Evolutionary conservation across 225 moss, liverwort and hornwort genomes (phyloP).

Genomic region (Neckera pumila): DNA sequence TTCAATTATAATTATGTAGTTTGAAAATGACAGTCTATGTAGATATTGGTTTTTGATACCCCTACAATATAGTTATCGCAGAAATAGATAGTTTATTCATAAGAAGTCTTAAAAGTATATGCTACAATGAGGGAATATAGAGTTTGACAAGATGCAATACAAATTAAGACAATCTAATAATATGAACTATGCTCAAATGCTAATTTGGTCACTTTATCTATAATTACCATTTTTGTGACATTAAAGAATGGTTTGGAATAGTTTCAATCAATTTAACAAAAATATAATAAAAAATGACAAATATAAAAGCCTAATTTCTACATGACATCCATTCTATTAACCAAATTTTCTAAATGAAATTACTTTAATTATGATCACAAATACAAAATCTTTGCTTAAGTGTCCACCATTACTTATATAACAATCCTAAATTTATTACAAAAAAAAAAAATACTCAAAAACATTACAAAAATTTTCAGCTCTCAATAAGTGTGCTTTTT

Average conservation of each 20-base stretch:
- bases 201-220: background rate
- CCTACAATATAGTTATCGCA: too few species aligned
- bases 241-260: background rate
- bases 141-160: background rate
- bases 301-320: background rate
- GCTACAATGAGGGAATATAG: background rate
- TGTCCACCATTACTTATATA: background rate
- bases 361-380: background rate
- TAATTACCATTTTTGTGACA: background rate
- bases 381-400: background rate
- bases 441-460: background rate
- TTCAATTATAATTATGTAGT: background rate
- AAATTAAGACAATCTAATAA: background rate
- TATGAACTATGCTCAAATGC: background rate
- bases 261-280: background rate
- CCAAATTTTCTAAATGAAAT: background rate
- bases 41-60: background rate
- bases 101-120: background rate
- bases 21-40: background rate
- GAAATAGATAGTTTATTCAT: too few species aligned
- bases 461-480: too few species aligned
- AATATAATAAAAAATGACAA: background rate
- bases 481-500: too few species aligned
- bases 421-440: background rate
- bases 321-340: fast-evolving